Percentiles rank a stretch among this genome's conserved stretches.
Conservation (phyloP, 345 rosid species). For the Camelina sativa region DNA sequence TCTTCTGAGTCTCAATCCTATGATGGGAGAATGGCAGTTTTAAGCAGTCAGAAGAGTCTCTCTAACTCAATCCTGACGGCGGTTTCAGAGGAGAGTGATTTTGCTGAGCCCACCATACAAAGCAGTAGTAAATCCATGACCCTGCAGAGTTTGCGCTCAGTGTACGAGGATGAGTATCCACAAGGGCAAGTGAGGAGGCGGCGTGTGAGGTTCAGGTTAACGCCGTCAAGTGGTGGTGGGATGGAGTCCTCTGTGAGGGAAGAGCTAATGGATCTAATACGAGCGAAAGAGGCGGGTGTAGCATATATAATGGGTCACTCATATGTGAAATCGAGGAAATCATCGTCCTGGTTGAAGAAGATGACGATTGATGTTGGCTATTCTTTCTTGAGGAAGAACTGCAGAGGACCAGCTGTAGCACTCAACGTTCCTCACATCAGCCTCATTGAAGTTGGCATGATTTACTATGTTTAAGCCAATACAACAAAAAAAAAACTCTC, state of each 20-base stretch:
- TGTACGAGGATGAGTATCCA: constrained; percentile 72
- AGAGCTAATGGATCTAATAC: constrained; percentile 76
- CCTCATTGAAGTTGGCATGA: constrained; percentile 96
- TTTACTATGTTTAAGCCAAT: constrained; percentile 69
- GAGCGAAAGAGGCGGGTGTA: constrained; percentile 88
- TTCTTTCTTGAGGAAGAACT: constrained; percentile 92
- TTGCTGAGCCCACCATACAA: constrained; percentile 49
- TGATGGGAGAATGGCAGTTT: constrained; percentile 96
- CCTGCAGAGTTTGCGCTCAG: constrained; percentile 69
- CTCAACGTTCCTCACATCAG: constrained; percentile 91
- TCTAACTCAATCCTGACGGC: constrained; percentile 58
- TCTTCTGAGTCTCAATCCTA: constrained; percentile 64
- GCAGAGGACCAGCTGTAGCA: constrained; percentile 93
- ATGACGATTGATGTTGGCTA: constrained; percentile 74
- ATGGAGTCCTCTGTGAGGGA: constrained; percentile 80
- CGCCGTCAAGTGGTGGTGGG: constrained; percentile 49
- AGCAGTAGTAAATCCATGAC: constrained; percentile 82
- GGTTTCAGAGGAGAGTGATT: constrained; percentile 51
- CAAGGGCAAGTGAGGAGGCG: constrained; percentile 56
- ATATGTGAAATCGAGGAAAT: constrained; percentile 80
- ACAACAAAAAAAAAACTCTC: neutral
- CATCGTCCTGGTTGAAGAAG: constrained; percentile 71
- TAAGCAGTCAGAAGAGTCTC: constrained; percentile 64
- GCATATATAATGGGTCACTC: constrained; percentile 93
- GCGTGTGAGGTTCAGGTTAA: constrained; percentile 68